phyloP scores from a whole-genome alignment of 1,284 basidiomycete genomes.

The Phellopilus nigrolimitatus region DNA sequence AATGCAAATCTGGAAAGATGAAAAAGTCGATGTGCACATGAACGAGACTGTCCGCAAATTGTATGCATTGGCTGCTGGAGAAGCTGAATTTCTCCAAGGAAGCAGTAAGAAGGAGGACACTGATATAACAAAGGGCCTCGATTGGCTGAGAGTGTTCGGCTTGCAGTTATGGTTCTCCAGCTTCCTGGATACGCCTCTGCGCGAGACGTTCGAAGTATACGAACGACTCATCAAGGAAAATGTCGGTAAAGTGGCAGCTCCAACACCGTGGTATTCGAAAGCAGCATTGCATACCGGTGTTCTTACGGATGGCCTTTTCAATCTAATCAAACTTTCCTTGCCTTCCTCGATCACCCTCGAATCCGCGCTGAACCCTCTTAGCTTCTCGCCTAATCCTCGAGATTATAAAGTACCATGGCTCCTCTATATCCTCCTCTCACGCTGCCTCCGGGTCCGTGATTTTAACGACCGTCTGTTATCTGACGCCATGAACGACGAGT shows the following conservation, averaged over 20 bases:
- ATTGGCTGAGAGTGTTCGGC: conserved; percentile 95
- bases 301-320: conserved; percentile 71
- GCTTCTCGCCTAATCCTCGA: conserved; percentile 70
- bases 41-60: conserved; percentile 69
- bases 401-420: conserved; percentile 93
- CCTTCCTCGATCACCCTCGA: conserved; percentile 58
- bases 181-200: conserved; percentile 67
- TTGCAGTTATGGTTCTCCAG: conserved; percentile 88
- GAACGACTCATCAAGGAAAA: conserved; percentile 45
- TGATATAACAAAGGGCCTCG: conserved; percentile 74
- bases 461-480: conserved; percentile 65
- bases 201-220: conserved; percentile 69
- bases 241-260: conserved; percentile 47
- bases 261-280: conserved; percentile 68
- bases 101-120: conserved; percentile 54
- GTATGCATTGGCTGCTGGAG: conserved; percentile 84
- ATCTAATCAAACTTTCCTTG: conserved; percentile 78
- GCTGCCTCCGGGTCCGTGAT: conserved; percentile 78
- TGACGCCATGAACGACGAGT: conserved; percentile 40
- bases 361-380: conserved; percentile 56
- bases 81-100: conserved; percentile 62
- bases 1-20: conserved; percentile 79
- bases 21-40: conserved; percentile 73
- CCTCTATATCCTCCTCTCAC: conserved; percentile 83
- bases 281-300: conserved; percentile 24